phyloP scores from a whole-genome alignment of 2,329 filamentous ascomycete species.

The Colletotrichum sansevieriae region DNA sequence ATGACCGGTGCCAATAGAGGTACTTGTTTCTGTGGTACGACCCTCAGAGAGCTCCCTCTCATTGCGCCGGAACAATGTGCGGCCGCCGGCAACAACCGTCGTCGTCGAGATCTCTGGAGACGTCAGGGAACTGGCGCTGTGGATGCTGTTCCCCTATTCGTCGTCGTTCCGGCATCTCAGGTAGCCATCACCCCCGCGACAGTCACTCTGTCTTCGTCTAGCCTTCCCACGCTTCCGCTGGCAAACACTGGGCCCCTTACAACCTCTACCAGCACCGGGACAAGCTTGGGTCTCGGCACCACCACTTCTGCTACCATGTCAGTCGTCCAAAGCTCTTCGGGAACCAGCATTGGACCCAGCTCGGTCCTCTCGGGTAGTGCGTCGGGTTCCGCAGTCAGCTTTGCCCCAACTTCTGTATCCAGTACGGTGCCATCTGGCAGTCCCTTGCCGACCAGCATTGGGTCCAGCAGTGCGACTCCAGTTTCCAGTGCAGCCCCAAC shows the following conservation, averaged over 20 bases:
- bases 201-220: conserved; percentile 2
- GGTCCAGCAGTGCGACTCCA: conserved; percentile 1
- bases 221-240: conserved; percentile 6
- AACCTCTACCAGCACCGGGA: neutral
- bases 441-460: neutral
- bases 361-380: neutral
- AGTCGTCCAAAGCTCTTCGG: neutral
- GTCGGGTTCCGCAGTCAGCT: neutral
- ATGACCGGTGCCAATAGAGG: conserved; percentile 1
- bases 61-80: conserved; percentile 12
- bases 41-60: neutral
- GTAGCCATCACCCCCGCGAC: conserved; percentile 8
- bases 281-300: neutral
- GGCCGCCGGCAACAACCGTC: conserved; percentile 6
- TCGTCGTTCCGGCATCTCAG: conserved; percentile 3
- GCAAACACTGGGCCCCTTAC: conserved; percentile 1
- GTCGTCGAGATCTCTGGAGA: conserved; percentile 4
- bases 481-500: neutral
- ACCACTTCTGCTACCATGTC: neutral
- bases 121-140: conserved; percentile 14
- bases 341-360: neutral
- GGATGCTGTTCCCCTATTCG: conserved; percentile 6
- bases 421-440: neutral
- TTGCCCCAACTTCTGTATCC: neutral
- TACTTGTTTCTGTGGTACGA: conserved; percentile 9